These are phyloP conservation scores for Stromatinia cepivora DNA, from an alignment of 2,329 filamentous ascomycete species.

Conservation along the genomic window DNA sequence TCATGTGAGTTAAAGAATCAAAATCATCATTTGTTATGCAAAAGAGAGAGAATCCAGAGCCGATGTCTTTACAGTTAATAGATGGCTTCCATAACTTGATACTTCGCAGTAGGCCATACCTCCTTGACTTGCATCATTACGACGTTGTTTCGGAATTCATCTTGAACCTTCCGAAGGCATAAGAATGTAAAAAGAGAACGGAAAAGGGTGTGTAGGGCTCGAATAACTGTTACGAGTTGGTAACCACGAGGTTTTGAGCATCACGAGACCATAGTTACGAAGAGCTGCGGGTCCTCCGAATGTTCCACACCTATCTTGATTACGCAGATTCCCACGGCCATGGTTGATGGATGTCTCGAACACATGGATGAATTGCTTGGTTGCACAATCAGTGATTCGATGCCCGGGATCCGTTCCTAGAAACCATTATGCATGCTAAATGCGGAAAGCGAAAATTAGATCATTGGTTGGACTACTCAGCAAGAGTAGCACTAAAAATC, in stretches of 20 bases:
- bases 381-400: background rate
- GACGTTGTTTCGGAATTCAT: background rate
- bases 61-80: background rate
- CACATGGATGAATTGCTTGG: background rate
- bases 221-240: background rate
- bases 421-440: too few species aligned
- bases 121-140: background rate
- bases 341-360: background rate
- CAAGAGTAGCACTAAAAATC: background rate
- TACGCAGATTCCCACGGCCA: background rate
- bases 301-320: constrained; percentile 3
- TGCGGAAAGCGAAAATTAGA: background rate
- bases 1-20: background rate
- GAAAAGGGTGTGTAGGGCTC: too few species aligned
- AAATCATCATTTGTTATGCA: background rate
- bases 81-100: background rate
- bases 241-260: background rate
- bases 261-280: background rate
- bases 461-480: background rate
- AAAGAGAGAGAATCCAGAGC: background rate
- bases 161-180: background rate
- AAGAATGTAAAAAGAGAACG: background rate
- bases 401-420: background rate
- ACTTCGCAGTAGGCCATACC: background rate
- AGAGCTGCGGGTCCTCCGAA: background rate